Percentiles rank a stretch among this genome's conserved stretches.
These are phyloP conservation scores for Chrysanthemum lavandulifolium DNA, from an alignment of 129 eudicot genomes.

Conservation along the genomic window DNA sequence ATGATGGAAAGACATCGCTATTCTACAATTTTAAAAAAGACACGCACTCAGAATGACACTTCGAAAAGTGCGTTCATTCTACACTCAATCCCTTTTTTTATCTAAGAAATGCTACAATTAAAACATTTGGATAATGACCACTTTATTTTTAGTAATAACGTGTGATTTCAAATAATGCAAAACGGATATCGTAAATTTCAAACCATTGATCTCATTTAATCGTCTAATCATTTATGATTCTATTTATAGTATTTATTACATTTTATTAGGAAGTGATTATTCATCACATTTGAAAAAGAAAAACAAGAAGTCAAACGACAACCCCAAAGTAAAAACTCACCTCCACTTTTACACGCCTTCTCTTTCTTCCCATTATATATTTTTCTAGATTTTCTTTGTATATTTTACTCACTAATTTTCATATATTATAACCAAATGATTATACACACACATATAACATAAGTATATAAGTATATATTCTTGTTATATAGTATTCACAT, in stretches of 20 bases:
- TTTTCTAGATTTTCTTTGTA: not conserved
- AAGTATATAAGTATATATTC: not conserved
- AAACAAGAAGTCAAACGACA: not conserved
- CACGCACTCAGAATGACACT: no score
- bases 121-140: no score
- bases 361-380: not conserved
- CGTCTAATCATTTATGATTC: not conserved
- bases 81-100: no score
- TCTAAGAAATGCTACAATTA: no score
- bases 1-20: no score
- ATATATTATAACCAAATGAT: not conserved
- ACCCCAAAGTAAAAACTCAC: not conserved
- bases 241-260: not conserved
- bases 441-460: not conserved
- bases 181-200: not conserved
- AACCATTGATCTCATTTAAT: not conserved
- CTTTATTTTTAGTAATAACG: no score
- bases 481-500: conserved; percentile 13
- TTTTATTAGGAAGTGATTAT: not conserved
- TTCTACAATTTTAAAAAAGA: no score
- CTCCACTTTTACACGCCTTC: not conserved
- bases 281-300: not conserved
- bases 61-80: no score
- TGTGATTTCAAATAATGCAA: not conserved
- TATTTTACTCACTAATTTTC: not conserved